Base-by-base conservation (phyloP, 2,329 filamentous ascomycete genomes). In the Colletotrichum liriopes region DNA sequence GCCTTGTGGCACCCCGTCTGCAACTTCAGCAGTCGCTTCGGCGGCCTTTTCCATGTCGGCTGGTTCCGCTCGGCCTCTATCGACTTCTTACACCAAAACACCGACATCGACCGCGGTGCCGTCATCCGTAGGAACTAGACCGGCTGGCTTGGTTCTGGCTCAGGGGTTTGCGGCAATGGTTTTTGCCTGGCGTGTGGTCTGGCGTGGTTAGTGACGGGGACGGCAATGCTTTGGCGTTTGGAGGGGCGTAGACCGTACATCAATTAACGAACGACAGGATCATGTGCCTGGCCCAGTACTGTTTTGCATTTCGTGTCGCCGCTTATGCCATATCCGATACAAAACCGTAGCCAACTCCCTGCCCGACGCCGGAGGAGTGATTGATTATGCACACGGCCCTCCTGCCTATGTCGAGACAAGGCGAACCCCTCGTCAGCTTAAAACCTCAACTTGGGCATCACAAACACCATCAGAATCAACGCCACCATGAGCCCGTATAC, bases 371-470 rank as follows among this genome's bases (percentile, higher is more conserved):
- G 7, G 32, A 29, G 23, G 47, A 52, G 18, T 41, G n/a, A 52
- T 63, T 63, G 35, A 39, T 62, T 35, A 11, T 14, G 26, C 18
- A n/a, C 18, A 59, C 37, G 8, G 9, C 12, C 23, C 16, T 4
- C 39, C 35, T 23, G 23, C 26, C 5, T 29, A n/a, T 29, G n/a
- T n/a, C 23, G 26, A 35, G 26, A 23, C 14, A 23, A 9, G 26
- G 9, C 1, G 16, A 9, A 11, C 4, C n/a, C 5, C 26, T 60
- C 39, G 2, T 43, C 11, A 8, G 59, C 85, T 78, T 78, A 98
- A 78, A 98, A 96, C 78, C 96, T 88, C 80, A 98, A 82, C 85
- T 98, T 98, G 0, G 96, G 96, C 79, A 94, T 85, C 62, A 96
- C 88, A 84, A 96, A 96, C 16, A 98, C 95, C 75, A 98, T 82